These are phyloP conservation scores for Phytopythium oedochilum DNA, from an alignment of 352 stramenopile species.

Conservation along the genomic window DNA sequence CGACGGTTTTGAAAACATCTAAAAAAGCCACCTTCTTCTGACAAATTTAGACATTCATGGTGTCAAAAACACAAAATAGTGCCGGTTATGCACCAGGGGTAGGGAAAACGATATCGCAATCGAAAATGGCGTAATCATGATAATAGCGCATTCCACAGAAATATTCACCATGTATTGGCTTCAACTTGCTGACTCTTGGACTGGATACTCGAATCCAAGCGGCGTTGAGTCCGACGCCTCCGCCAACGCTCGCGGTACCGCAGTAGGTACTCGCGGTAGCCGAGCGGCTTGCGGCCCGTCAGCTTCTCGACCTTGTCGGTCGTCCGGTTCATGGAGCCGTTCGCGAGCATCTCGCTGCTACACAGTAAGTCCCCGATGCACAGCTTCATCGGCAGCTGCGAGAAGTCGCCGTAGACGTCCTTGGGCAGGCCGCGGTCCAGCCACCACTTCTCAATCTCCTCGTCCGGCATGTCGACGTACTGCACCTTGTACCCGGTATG, in stretches of 20 bases:
- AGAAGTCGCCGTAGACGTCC: conserved; percentile 19
- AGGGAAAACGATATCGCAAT: too few relatives aligned
- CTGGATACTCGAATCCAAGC: too few relatives aligned
- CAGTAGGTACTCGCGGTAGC: conserved; percentile 15
- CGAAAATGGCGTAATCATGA: too few relatives aligned
- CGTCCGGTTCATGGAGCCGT: conserved; percentile 19
- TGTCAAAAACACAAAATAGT: too few relatives aligned
- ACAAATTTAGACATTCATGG: too few relatives aligned
- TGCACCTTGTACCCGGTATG: conserved; percentile 20
- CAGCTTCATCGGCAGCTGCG: conserved; percentile 22
- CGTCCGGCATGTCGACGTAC: conserved; percentile 23
- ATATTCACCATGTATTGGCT: too few relatives aligned
- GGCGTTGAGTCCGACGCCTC: too few relatives aligned
- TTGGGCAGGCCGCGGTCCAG: conserved; percentile 16
- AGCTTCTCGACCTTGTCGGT: conserved; percentile 18
- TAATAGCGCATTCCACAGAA: too few relatives aligned
- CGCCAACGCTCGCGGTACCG: conserved; percentile 24
- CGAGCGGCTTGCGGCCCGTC: conserved; percentile 18
- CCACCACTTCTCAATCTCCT: conserved; percentile 21
- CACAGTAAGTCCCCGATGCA: conserved; percentile 24
- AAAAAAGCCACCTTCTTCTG: too few relatives aligned
- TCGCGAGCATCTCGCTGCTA: conserved; percentile 20
- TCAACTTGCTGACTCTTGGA: too few relatives aligned
- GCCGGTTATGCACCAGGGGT: too few relatives aligned
- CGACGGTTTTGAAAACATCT: too few relatives aligned